These are phyloP conservation scores for Kazachstania martiniae DNA, from an alignment of 805 yeast species.

Conservation along the genomic window DNA sequence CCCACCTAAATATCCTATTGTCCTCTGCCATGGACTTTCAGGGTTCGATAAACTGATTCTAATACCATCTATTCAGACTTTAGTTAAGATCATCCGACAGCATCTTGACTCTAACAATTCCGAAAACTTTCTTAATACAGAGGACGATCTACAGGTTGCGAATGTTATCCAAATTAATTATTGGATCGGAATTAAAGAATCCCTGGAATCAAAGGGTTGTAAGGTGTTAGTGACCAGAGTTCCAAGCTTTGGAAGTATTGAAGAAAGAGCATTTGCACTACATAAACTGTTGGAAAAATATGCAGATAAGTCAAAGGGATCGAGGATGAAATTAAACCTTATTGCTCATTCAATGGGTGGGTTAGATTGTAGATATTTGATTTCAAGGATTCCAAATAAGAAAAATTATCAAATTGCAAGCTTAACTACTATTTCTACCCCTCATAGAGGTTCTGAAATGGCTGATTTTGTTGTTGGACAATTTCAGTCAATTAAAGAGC, in stretches of 20 bases:
- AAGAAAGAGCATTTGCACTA: constrained; percentile 51
- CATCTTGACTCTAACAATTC: constrained; percentile 8
- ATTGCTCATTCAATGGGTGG: constrained; percentile 96
- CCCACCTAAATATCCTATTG: constrained; percentile 62
- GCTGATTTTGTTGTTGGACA: constrained; percentile 54
- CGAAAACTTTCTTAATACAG: constrained; percentile 5
- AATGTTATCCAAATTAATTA: constrained; percentile 34
- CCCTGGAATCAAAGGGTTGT: constrained; percentile 51
- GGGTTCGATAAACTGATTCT: constrained; percentile 58
- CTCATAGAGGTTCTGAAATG: constrained; percentile 77
- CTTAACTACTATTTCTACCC: constrained; percentile 77
- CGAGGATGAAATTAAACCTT: constrained; percentile 39
- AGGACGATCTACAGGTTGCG: constrained; percentile 5
- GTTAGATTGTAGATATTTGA: constrained; percentile 67
- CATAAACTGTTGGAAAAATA: constrained; percentile 39
- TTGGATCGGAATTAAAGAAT: constrained; percentile 71
- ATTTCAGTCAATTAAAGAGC: constrained; percentile 13
- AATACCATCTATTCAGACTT: constrained; percentile 31
- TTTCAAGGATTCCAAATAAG: constrained; percentile 38
- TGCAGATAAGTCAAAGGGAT: constrained; percentile 18
- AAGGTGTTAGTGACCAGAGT: constrained; percentile 64
- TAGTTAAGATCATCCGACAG: constrained; percentile 16
- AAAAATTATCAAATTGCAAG: constrained; percentile 51
- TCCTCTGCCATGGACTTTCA: constrained; percentile 77
- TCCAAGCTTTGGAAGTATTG: constrained; percentile 71